Evolutionary conservation across 176 grass and related monocot genomes (phyloP), one percentile per base, ranked within the genome.

Genomic region (Typha latifolia): DNA sequence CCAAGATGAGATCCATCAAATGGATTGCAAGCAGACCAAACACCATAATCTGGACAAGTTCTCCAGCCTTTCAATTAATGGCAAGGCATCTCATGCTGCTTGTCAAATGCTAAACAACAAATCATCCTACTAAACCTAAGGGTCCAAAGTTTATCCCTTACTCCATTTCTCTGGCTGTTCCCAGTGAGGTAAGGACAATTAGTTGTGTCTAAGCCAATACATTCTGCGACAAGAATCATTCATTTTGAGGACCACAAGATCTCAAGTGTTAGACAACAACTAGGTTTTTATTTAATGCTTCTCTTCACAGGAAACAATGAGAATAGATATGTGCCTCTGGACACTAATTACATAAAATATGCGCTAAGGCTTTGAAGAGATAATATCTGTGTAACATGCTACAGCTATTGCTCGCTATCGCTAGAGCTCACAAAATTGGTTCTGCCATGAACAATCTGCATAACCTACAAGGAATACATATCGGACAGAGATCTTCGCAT

Each of bases 1-100:
- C 76, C 80, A 82, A 82, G 2, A 10, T 48, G 18, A 72, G 51
- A 64, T 56, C 67, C 57, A 50, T 72, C 67, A 4, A 61, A 68
- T 32, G 82, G 80, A 87, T 82, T 65, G 14, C 19, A 56, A 56
- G 52, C 6, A 56, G 52, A 19, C 52, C 52, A 56, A 56, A 19
- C 34, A 37, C 34, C 34, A 6, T 37, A 37, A 37, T 37, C 34
- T 37, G 34, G 34, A 37, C 34, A 37, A 37, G 5, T 37, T 37
- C 34, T 37, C 2, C 34, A 37, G 34, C 34, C 34, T 37, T 6
- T 6, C 34, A 37, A 37, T 37, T 37, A 9, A 37, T 37, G 34
- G 34, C 34, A 37, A 8, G 34, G 34, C 34, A 37, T 37, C 34
- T 37, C 34, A 20, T 19, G 19, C 1, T 56, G 19, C n/a, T 15